A percentile compares a stretch with the other conserved stretches of the same genome.
Conservation (phyloP, 75 land plant species). For the Cryptomeria japonica region DNA sequence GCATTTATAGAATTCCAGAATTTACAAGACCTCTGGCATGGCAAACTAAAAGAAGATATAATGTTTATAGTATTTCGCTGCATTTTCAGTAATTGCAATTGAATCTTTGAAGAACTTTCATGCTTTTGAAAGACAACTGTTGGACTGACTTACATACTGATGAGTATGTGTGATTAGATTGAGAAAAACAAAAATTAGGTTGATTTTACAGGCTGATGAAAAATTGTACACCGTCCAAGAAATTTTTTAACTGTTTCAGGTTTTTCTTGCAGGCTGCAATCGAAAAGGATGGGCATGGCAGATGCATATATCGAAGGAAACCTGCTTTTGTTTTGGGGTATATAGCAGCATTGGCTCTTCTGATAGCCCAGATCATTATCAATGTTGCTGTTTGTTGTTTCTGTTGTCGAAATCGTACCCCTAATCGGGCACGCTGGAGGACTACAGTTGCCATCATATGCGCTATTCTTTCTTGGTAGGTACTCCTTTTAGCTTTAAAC, state of each 20-base stretch:
- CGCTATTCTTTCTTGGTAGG: slow-evolving; percentile 71
- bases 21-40: no score
- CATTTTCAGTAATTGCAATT: not conserved
- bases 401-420: slow-evolving; percentile 47
- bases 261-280: slow-evolving; percentile 19
- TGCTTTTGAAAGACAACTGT: not conserved
- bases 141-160: no score
- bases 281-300: slow-evolving; percentile 9
- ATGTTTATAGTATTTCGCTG: not conserved
- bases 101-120: not conserved
- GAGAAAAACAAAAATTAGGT: not conserved
- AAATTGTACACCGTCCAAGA: not conserved
- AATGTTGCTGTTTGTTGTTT: slow-evolving; percentile 61
- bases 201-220: slow-evolving; percentile 6
- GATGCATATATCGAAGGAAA: slow-evolving; percentile 59
- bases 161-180: no score
- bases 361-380: slow-evolving; percentile 64
- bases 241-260: not conserved
- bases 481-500: not conserved
- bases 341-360: slow-evolving; percentile 49
- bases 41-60: not conserved
- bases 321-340: slow-evolving; percentile 61
- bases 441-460: slow-evolving; percentile 51
- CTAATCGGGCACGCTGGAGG: slow-evolving; percentile 22
- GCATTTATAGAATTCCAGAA: no score